Conservation (phyloP, 2,329 filamentous ascomycete species). For the Pseudopyricularia cyperi region DNA sequence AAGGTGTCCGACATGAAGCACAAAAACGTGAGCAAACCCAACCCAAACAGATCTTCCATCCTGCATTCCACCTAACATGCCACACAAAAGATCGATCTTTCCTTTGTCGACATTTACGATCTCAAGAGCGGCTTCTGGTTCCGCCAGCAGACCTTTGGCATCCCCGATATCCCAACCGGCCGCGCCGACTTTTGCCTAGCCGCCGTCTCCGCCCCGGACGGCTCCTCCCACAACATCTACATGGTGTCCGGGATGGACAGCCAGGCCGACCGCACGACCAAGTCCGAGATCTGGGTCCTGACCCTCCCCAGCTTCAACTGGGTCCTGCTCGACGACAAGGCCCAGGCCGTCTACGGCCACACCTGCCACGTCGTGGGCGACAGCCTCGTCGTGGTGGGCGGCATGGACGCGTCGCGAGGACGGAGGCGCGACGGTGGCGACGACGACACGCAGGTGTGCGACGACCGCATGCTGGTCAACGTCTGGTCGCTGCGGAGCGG, state of each 20-base stretch:
- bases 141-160: slow-evolving; percentile 9
- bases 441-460: slow-evolving; percentile 5
- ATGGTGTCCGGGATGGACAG: slow-evolving; percentile 10
- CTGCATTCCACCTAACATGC: neutral
- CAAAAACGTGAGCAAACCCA: neutral
- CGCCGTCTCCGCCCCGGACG: slow-evolving; percentile 7
- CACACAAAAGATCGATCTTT: slow-evolving; percentile 7
- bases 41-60: no score
- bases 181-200: slow-evolving; percentile 10
- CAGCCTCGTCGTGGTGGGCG: slow-evolving; percentile 7
- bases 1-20: neutral
- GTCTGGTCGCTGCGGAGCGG: slow-evolving; percentile 9
- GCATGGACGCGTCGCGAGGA: slow-evolving; percentile 7
- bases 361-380: slow-evolving; percentile 8
- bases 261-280: slow-evolving; percentile 6
- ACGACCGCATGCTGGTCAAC: slow-evolving; percentile 11
- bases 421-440: slow-evolving; percentile 1
- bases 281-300: slow-evolving; percentile 8
- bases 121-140: slow-evolving; percentile 10
- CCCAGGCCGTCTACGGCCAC: slow-evolving; percentile 1
- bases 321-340: slow-evolving; percentile 4
- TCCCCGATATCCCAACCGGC: slow-evolving; percentile 7
- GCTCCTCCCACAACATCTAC: slow-evolving; percentile 10
- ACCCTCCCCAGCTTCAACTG: slow-evolving; percentile 9
- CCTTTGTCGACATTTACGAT: slow-evolving; percentile 10